Evolutionary conservation across 2,329 filamentous ascomycete species (phyloP).

Genomic region (Cladosporium oxysporum): DNA sequence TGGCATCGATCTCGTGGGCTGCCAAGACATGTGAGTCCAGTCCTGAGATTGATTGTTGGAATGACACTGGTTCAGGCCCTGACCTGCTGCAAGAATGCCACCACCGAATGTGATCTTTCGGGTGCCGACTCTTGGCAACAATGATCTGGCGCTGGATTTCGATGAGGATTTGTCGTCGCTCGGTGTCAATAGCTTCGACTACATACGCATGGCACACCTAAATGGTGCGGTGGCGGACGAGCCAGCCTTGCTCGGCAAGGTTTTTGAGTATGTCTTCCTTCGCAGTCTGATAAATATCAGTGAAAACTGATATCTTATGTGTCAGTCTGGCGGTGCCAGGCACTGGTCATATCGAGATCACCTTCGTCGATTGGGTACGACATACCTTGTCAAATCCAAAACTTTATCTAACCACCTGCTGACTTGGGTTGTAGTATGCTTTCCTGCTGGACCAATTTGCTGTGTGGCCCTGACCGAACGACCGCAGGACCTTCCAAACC

Average conservation of each 20-base stretch:
- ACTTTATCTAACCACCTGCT: neutral
- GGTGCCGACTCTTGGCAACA: neutral
- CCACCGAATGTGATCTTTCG: neutral
- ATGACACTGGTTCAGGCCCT: neutral
- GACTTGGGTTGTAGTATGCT: neutral
- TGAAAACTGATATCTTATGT: neutral
- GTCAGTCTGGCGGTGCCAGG: neutral
- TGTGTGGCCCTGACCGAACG: neutral
- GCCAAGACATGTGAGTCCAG: neutral
- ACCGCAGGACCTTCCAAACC: neutral
- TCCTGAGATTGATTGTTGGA: neutral
- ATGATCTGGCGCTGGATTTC: neutral
- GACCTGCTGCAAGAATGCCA: neutral
- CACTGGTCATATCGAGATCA: slow-evolving; percentile 1
- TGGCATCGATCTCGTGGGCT: neutral
- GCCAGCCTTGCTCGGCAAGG: neutral
- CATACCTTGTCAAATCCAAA: neutral
- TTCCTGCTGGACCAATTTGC: neutral
- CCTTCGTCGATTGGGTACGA: slow-evolving; percentile 4
- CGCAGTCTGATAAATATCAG: neutral
- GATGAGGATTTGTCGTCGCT: slow-evolving; percentile 8
- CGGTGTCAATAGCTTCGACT: neutral
- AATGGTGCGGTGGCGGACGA: neutral
- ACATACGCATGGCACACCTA: slow-evolving; percentile 1
- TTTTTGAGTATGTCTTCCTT: neutral